Evolutionary conservation across 306 rosid genomes (phyloP), one percentile per base, ranked within the genome.

Genomic region (Acacia melanoxylon): DNA sequence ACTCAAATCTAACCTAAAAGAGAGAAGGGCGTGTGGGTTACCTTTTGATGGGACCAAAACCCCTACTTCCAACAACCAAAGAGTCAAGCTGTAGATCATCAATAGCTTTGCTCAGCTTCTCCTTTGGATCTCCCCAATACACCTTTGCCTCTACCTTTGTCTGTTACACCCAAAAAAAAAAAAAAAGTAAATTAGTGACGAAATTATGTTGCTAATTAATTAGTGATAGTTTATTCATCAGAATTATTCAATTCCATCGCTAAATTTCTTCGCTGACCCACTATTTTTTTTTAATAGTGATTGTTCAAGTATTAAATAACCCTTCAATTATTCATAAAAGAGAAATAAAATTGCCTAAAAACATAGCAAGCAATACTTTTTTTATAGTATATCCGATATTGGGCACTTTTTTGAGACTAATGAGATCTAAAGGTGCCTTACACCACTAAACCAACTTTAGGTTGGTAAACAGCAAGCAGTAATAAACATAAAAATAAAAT

Each of bases 121-220:
- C 92, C 68, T 90, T 88, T 80, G 97, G 92, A 87, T 92, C 92
- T 5, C 98, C 96, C 98, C 97, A 92, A 10, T 93, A 93, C n/a
- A 93, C 94, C 85, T 93, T 93, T 42, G 91, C 97, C 85, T 86
- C 76, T 74, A 78, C 93, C 82, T 85, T 90, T 11, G 81, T 92
- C 95, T 90, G 85, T 66, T 56, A 13, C 56, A 13, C 56, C 4
- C 5, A 5, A 35, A 35, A 37, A 37, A 37, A n/a, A n/a, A n/a
- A n/a, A n/a, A n/a, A 5, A 35, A 0, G 40, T 37, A 5, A 5
- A 37, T 1, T 37, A 37, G 41, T 37, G 41, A 37, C 41, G 1
- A 37, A 37, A 37, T 37, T 6, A 1, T 37, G 8, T 37, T 37
- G 41, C 6, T 37, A 37, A 6, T 6, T 37, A 37, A 37, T 37